Conservation (phyloP, 2,329 filamentous ascomycete genomes). For the Ceratocystis lukuohia region DNA sequence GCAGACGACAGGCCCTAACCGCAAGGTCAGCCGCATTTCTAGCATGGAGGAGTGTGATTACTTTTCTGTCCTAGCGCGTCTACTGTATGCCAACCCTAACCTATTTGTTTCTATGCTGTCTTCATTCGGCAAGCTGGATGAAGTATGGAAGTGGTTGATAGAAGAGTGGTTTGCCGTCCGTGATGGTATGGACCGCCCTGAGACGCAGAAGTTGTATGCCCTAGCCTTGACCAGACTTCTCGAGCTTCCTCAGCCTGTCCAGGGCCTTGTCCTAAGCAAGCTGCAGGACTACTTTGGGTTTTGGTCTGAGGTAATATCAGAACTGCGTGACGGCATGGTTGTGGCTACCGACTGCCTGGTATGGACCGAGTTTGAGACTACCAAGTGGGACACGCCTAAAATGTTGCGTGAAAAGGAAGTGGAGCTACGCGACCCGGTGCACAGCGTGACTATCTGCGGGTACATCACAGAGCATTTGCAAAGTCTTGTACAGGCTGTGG, state of each 20-base stretch:
- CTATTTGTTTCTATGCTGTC: conserved; percentile 49
- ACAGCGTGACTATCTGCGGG: conserved; percentile 47
- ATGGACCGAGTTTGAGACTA: conserved; percentile 30
- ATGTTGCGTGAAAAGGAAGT: conserved; percentile 41
- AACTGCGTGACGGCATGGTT: conserved; percentile 48
- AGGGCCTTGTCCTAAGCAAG: conserved; percentile 43
- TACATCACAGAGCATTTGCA: conserved; percentile 53
- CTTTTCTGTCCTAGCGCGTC: conserved; percentile 65
- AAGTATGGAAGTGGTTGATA: conserved; percentile 47
- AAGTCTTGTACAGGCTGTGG: conserved; percentile 43
- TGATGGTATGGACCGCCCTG: conserved; percentile 51
- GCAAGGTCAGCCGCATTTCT: conserved; percentile 54
- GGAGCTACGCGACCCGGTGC: conserved; percentile 49
- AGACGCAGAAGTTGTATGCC: conserved; percentile 57
- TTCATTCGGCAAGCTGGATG: conserved; percentile 34
- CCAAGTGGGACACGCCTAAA: conserved; percentile 44
- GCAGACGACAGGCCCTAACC: conserved; percentile 70
- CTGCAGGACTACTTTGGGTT: conserved; percentile 63
- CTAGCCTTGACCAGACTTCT: conserved; percentile 59
- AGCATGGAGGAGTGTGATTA: conserved; percentile 73
- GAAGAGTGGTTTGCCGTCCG: conserved; percentile 56
- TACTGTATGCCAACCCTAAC: conserved; percentile 58
- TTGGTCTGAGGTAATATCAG: conserved; percentile 58
- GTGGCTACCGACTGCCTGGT: conserved; percentile 41
- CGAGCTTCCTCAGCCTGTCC: conserved; percentile 46